Percentiles rank a stretch among this genome's conserved stretches.
phyloP scores from a whole-genome alignment of 164 flowering plant species.

The Sextonia rubra region DNA sequence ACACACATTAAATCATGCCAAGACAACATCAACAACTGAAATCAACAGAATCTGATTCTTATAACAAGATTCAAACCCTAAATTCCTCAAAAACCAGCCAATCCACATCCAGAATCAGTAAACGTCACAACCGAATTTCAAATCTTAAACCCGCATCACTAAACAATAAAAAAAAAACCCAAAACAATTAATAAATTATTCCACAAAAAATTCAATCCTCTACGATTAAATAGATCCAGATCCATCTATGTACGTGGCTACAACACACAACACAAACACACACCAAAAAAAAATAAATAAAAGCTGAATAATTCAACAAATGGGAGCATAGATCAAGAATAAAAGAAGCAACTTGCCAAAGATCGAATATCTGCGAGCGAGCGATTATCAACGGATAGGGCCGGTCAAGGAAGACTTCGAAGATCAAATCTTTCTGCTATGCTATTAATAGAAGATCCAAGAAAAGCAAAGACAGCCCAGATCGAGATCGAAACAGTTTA shows the following conservation, averaged over 20 bases:
- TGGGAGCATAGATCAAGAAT: not conserved
- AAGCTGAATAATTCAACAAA: no score
- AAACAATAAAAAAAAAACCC: not conserved
- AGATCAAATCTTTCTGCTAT: conserved; percentile 16
- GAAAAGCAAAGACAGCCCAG: not conserved
- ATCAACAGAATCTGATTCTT: not conserved
- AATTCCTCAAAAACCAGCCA: not conserved
- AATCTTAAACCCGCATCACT: not conserved
- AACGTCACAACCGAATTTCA: no score
- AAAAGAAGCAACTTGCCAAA: conserved; percentile 7
- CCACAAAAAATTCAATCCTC: not conserved
- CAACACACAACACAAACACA: not conserved
- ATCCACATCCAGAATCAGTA: no score
- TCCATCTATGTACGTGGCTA: not conserved
- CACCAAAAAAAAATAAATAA: not conserved
- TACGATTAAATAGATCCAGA: not conserved
- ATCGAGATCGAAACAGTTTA: not conserved
- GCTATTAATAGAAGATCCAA: not conserved
- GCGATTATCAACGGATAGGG: not conserved
- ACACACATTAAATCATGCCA: no score
- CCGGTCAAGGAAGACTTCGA: conserved; percentile 10
- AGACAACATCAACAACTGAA: no score
- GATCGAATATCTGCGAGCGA: conserved; percentile 12
- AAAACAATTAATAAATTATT: not conserved
- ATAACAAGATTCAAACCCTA: not conserved